Percentiles rank a stretch among this genome's conserved stretches.
These are phyloP conservation scores for Royoungia palumana DNA, from an alignment of 768 basidiomycete genomes.

Conservation along the genomic window DNA sequence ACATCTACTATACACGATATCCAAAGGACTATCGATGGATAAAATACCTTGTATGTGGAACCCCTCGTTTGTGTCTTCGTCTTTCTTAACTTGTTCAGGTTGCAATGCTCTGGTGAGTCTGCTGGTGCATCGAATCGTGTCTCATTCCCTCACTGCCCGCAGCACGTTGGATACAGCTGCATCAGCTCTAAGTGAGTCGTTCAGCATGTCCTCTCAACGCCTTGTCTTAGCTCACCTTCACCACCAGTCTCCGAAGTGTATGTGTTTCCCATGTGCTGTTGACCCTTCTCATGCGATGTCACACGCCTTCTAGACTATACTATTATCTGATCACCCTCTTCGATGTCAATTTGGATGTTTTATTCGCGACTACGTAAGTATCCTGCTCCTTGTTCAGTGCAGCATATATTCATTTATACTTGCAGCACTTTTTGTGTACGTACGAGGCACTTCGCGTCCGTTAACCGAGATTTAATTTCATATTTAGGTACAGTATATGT, in stretches of 20 bases:
- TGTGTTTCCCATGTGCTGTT: neutral
- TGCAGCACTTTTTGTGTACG: constrained; percentile 31
- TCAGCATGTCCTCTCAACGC: neutral
- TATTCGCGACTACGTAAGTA: constrained; percentile 28
- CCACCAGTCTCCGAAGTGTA: constrained; percentile 30
- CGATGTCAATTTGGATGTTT: constrained; percentile 18
- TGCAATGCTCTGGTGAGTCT: constrained; percentile 16
- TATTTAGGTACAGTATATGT: constrained; percentile 22
- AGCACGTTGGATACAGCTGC: constrained; percentile 25
- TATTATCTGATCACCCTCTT: constrained; percentile 27
- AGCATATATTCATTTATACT: constrained; percentile 3
- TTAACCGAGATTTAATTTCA: neutral
- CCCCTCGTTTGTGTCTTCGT: neutral
- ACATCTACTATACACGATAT: constrained; percentile 30
- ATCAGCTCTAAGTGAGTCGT: constrained; percentile 25
- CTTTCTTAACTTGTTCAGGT: constrained; percentile 15
- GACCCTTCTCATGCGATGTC: neutral
- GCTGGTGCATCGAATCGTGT: neutral
- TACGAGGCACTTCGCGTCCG: neutral
- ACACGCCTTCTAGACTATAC: constrained; percentile 23
- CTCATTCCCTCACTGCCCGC: neutral
- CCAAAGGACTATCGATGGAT: constrained; percentile 17
- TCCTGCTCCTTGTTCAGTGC: neutral
- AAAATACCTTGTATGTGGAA: constrained; percentile 19
- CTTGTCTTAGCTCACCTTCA: constrained; percentile 5